These are phyloP conservation scores for Lagerstroemia speciosa DNA, from an alignment of 345 rosid genomes.

Conservation along the genomic window DNA sequence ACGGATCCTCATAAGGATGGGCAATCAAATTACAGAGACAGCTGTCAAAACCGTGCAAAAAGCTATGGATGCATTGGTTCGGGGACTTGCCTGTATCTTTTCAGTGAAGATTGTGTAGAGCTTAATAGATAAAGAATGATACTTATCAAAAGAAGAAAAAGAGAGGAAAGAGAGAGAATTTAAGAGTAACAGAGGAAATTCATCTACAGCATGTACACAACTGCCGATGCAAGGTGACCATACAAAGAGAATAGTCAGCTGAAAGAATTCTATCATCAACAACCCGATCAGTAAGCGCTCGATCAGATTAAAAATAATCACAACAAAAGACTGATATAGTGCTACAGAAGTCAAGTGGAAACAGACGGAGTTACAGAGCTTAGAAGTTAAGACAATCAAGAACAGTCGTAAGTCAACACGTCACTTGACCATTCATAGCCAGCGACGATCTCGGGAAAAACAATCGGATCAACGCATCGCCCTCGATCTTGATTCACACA, in stretches of 20 bases:
- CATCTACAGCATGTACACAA: neutral
- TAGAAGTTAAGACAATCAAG: neutral
- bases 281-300: neutral
- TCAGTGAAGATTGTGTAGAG: no score
- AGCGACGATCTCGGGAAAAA: neutral
- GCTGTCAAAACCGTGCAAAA: no score
- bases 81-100: no score
- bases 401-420: slow-evolving; percentile 4
- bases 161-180: neutral
- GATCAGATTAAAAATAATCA: neutral
- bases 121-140: no score
- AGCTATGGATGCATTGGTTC: no score
- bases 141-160: neutral
- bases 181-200: no score
- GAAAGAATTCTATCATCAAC: neutral
- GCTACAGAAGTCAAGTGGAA: neutral
- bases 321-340: neutral
- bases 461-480: slow-evolving; percentile 4
- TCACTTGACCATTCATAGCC: neutral
- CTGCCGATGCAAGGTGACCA: neutral
- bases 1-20: no score
- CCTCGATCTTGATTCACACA: slow-evolving; percentile 3
- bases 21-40: no score
- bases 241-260: neutral
- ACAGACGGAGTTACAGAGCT: neutral